Percentiles rank a stretch among this genome's conserved stretches.
phyloP scores from a whole-genome alignment of 169 alveolate genomes.

The Plasmodium vinckei region DNA sequence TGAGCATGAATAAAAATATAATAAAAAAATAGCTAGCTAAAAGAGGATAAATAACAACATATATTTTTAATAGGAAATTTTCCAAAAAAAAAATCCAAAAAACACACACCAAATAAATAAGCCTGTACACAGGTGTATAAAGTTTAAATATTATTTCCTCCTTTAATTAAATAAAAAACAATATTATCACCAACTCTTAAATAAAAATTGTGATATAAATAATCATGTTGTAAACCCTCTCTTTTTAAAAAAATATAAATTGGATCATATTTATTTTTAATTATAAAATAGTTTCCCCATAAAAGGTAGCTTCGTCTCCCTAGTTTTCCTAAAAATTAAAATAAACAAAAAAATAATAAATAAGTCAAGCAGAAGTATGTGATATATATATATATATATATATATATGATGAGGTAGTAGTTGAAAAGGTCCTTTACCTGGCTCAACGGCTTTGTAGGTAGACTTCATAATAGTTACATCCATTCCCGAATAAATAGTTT shows the following conservation, averaged over 20 bases:
- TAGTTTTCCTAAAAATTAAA: slow-evolving; percentile 23
- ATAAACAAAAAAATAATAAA: background rate
- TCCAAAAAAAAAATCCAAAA: background rate
- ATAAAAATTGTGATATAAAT: slow-evolving; percentile 58
- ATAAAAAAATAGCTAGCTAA: no score
- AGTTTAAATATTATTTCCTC: slow-evolving; percentile 49
- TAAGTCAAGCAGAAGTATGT: background rate
- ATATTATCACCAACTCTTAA: slow-evolving; percentile 63
- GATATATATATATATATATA: no score
- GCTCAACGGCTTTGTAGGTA: slow-evolving; percentile 63
- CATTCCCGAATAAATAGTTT: slow-evolving; percentile 61
- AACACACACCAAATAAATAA: background rate
- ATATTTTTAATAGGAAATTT: no score
- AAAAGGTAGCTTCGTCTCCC: slow-evolving; percentile 41
- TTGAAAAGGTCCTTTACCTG: slow-evolving; percentile 8
- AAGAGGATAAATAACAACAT: no score
- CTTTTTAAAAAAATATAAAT: slow-evolving; percentile 50
- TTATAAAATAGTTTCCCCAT: slow-evolving; percentile 73
- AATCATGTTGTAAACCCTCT: slow-evolving; percentile 72
- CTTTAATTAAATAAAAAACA: slow-evolving; percentile 58
- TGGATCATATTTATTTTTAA: slow-evolving; percentile 47
- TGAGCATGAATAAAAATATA: no score
- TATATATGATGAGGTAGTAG: background rate
- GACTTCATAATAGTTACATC: slow-evolving; percentile 74
- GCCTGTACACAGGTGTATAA: background rate